A percentile compares a stretch with the other conserved stretches of the same genome.
Conservation (phyloP, 805 yeast species). For the Ogataea nonfermentans region DNA sequence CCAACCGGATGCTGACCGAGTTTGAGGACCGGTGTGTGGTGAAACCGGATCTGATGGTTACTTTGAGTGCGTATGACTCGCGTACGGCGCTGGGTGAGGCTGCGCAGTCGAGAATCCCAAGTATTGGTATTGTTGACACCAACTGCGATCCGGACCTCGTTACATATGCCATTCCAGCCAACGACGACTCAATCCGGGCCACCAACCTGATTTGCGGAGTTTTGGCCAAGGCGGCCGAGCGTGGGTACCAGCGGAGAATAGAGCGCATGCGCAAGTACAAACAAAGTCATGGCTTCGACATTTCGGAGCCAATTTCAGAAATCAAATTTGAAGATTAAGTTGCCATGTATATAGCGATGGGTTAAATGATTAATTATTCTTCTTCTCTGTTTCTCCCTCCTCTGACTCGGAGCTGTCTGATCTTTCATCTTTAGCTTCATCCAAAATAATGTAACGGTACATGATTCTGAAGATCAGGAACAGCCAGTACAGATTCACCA, state of each 20-base stretch:
- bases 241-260: constrained; percentile 64
- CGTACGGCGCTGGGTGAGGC: constrained; percentile 81
- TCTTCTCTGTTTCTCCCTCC: constrained; percentile 34
- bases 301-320: constrained; percentile 18
- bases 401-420: constrained; percentile 84
- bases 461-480: constrained; percentile 75
- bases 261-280: constrained; percentile 37
- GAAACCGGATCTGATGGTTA: constrained; percentile 85
- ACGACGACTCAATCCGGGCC: constrained; percentile 86
- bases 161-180: constrained; percentile 94
- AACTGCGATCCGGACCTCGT: constrained; percentile 87
- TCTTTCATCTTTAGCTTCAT: constrained; percentile 74
- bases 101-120: constrained; percentile 77
- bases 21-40: constrained; percentile 53
- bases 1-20: constrained; percentile 54
- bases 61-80: constrained; percentile 86
- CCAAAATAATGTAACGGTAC: constrained; percentile 59
- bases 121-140: constrained; percentile 91
- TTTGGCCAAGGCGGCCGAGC: constrained; percentile 79
- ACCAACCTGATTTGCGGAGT: constrained; percentile 79
- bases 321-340: constrained; percentile 1
- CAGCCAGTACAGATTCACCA: constrained; percentile 88
- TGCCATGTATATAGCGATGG: constrained; percentile 10
- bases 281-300: constrained; percentile 27
- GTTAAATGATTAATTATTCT: constrained; percentile 16